Conservation (phyloP, 345 rosid genomes). For the Eucalyptus guilfoylei region DNA sequence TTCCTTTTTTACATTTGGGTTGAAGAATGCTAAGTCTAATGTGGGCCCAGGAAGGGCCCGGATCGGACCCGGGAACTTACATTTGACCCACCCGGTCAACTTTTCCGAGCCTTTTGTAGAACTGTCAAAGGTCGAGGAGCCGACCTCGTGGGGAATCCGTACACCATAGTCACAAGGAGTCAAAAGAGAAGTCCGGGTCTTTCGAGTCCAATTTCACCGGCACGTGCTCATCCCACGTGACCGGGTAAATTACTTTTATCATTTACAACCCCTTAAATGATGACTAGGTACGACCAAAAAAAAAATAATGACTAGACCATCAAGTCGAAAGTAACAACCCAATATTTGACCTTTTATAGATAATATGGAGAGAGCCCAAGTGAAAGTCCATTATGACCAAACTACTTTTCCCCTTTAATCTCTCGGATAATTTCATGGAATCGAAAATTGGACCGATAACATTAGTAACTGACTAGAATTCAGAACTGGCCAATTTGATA, state of each 20-base stretch:
- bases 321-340: rapidly evolving
- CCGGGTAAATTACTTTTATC: neutral
- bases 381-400: no score
- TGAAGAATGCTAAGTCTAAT: neutral
- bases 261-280: no score
- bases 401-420: no score
- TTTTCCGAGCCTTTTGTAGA: neutral
- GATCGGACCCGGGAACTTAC: neutral
- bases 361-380: neutral
- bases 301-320: no score
- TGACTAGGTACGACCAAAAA: no score
- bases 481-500: rapidly evolving
- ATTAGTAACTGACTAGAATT: no score
- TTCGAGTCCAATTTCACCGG: neutral
- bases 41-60: neutral
- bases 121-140: neutral
- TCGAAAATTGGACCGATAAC: rapidly evolving
- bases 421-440: rapidly evolving
- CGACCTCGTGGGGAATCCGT: neutral
- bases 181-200: neutral
- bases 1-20: neutral
- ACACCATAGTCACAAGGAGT: neutral
- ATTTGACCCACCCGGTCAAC: neutral
- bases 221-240: neutral
- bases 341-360: neutral